Evolutionary conservation across 352 stramenopile species (phyloP).

Genomic region (Elongisporangium senticosum): DNA sequence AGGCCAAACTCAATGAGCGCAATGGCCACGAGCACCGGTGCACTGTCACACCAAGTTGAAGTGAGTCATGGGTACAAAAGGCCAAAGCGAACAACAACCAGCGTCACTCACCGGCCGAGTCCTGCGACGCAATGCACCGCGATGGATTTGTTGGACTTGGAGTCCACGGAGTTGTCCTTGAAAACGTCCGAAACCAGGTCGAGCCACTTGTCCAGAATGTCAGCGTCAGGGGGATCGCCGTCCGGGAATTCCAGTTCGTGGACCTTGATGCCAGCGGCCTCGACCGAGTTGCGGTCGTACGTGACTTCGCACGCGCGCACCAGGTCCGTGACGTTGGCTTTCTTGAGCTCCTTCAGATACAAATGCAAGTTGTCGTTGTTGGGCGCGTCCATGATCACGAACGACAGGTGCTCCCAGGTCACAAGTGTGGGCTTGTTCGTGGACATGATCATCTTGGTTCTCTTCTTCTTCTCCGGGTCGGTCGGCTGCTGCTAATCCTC

Average conservation of each 20-base stretch:
- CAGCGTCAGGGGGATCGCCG: conserved; percentile 88
- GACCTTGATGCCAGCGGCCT: conserved; percentile 89
- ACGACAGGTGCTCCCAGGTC: conserved; percentile 89
- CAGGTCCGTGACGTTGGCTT: conserved; percentile 93
- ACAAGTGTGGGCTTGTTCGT: conserved; percentile 87
- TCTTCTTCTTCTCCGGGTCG: conserved; percentile 1
- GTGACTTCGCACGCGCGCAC: conserved; percentile 95
- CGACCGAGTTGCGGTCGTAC: conserved; percentile 89
- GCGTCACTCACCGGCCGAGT: conserved; percentile 79
- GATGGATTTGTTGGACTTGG: conserved; percentile 85
- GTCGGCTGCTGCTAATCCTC: neutral
- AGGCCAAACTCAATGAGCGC: conserved; percentile 96
- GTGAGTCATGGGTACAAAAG: neutral
- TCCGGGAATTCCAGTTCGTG: conserved; percentile 97
- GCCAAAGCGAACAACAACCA: neutral
- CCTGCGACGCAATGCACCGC: conserved; percentile 98
- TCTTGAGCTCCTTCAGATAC: conserved; percentile 97
- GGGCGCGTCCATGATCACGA: conserved; percentile 98
- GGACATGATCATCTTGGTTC: conserved; percentile 59
- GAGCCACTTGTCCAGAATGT: conserved; percentile 94
- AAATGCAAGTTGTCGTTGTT: conserved; percentile 95
- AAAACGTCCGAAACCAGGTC: conserved; percentile 93
- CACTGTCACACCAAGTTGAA: conserved; percentile 26
- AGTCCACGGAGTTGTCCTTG: conserved; percentile 74
- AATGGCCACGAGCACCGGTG: conserved; percentile 96